Evolutionary conservation across 495 filamentous ascomycete species (phyloP), one percentile per base, ranked within the genome.

Genomic region (Penicillium malachiteum): DNA sequence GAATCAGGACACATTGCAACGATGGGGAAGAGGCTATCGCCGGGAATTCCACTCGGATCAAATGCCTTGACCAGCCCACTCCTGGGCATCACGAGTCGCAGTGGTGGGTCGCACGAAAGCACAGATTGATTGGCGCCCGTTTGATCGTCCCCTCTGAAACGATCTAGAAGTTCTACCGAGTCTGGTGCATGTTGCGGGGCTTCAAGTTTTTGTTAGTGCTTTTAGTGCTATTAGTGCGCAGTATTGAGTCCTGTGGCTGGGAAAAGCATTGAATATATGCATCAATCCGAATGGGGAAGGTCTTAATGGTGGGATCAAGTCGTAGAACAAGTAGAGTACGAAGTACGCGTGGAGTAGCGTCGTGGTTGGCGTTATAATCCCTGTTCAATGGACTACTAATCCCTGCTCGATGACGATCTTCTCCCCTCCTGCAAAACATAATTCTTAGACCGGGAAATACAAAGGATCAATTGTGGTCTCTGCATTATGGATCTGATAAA

Each of bases 121-220:
- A 62, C 37, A 39, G 11, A 33, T 37, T 33, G 55, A 44, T 43
- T 35, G 39, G 33, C 49, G 50, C 54, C n/a, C 37, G 65, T 69
- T 75, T 75, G 71, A 75, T 75, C 72, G 69, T 57, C 70, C 58
- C 16, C 18, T 48, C 56, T 72, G 72, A 75, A 73, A 72, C 70
- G 46, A 69, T 73, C 70, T 71, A 70, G 70, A 75, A 72, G 51
- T 58, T 66, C 56, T 45, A 56, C 57, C 55, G 42, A 47, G 50
- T 54, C 48, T 30, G 3, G 48, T 31, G 6, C n/a, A 40, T 32
- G 21, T 16, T 21, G 37, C 31, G 43, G 43, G 41, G 41, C 17
- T 12, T 44, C 26, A 9, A 31, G 21, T 11, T 7, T 12, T 44
- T n/a, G 3, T 32, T 46, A 46, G 43, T 46, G 43, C 30, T 26